phyloP scores from a whole-genome alignment of 2,329 filamentous ascomycete species.

The Fusarium sp. region DNA sequence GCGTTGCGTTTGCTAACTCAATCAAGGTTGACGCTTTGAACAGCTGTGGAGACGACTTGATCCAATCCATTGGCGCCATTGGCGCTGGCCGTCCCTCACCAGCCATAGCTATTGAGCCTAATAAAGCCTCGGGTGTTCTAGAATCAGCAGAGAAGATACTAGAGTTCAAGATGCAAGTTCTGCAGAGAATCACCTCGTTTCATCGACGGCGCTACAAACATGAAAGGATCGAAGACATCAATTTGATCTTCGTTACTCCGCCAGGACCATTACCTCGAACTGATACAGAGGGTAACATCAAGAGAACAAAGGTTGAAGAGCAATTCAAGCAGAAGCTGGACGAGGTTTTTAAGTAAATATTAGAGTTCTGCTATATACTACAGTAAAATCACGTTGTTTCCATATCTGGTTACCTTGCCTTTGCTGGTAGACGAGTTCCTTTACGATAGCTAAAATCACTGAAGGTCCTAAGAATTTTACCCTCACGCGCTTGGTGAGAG shows the following conservation, averaged over 20 bases:
- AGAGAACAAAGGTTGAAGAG: background rate
- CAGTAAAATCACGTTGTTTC: background rate
- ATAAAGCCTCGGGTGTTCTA: background rate
- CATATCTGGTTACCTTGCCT: background rate
- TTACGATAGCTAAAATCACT: too few species aligned
- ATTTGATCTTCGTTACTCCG: background rate
- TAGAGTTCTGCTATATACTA: background rate
- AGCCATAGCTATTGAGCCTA: slow-evolving; percentile 25
- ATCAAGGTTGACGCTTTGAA: slow-evolving; percentile 35
- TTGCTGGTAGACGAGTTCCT: too few species aligned
- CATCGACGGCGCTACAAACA: slow-evolving; percentile 10
- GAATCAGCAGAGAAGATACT: background rate
- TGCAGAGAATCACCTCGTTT: slow-evolving; percentile 34
- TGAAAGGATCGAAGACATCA: background rate
- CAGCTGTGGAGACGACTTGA: slow-evolving; percentile 28
- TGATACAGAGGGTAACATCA: too few species aligned
- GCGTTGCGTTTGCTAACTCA: slow-evolving; percentile 29
- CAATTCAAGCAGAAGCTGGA: background rate
- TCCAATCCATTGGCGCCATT: slow-evolving; percentile 25
- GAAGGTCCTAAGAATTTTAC: too few species aligned
- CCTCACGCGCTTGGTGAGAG: too few species aligned
- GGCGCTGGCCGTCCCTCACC: slow-evolving; percentile 34
- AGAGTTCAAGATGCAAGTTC: slow-evolving; percentile 18
- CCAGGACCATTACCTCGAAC: background rate
- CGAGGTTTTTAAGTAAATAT: background rate